Percentiles rank a stretch among this genome's conserved stretches.
These are phyloP conservation scores for Lactifluus echinatus DNA, from an alignment of 768 basidiomycete genomes.

Conservation along the genomic window DNA sequence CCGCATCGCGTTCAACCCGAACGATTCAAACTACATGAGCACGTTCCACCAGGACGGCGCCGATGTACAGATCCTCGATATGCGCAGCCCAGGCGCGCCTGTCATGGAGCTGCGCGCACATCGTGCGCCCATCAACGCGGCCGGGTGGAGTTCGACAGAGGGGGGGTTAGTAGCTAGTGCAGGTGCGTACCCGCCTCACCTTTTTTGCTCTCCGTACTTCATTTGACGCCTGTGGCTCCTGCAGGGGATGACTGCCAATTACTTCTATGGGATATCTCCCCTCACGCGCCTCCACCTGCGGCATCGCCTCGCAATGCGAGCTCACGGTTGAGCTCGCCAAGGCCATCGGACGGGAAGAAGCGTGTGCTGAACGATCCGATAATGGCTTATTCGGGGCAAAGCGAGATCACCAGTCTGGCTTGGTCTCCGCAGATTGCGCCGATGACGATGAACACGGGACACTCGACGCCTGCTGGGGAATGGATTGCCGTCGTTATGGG, in stretches of 20 bases:
- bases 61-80: slow-evolving; percentile 90
- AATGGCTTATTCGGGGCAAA: slow-evolving; percentile 73
- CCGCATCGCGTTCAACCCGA: slow-evolving; percentile 85
- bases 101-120: slow-evolving; percentile 89
- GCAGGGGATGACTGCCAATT: slow-evolving; percentile 90
- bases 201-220: too few relatives aligned
- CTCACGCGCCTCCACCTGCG: slow-evolving; percentile 45
- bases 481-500: slow-evolving; percentile 84
- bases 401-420: slow-evolving; percentile 75
- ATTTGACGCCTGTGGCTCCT: too few relatives aligned
- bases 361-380: slow-evolving; percentile 64
- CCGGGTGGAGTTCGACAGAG: slow-evolving; percentile 85
- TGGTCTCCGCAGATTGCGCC: slow-evolving; percentile 85
- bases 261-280: slow-evolving; percentile 84
- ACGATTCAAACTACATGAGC: slow-evolving; percentile 90
- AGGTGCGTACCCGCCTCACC: slow-evolving; percentile 47
- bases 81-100: slow-evolving; percentile 92
- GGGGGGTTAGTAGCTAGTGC: slow-evolving; percentile 82
- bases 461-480: slow-evolving; percentile 68
- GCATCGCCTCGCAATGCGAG: slow-evolving; percentile 62
- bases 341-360: slow-evolving; percentile 68
- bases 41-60: slow-evolving; percentile 92
- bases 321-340: slow-evolving; percentile 68
- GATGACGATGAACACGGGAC: slow-evolving; percentile 65
- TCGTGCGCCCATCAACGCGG: slow-evolving; percentile 69